Base-by-base conservation (phyloP, 2,329 filamentous ascomycete genomes). In the Teratosphaeria viscida region DNA sequence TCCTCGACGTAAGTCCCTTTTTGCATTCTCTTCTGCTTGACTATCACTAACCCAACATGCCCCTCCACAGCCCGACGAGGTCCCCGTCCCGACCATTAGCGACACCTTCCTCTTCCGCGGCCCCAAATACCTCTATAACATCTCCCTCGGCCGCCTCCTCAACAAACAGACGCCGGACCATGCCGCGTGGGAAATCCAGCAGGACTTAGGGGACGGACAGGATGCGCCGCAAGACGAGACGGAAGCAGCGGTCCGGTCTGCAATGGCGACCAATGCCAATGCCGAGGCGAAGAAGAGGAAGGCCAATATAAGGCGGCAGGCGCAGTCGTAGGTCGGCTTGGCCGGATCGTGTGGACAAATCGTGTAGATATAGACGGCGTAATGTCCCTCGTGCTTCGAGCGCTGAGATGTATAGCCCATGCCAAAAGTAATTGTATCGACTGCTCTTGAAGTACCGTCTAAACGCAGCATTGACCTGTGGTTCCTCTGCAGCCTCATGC, bases 21-120 rank as follows among this genome's bases (percentile, higher is more conserved):
- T n/a, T 5, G 12, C 32, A 2, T 34, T 35, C n/a, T 7, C 54
- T 5, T 43, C 37, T n/a, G 2, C 16, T 5, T 10, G 1, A 27
- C 34, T 10, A n/a, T 16, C 52, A 60, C 58, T 60, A 29, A 61
- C 54, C 52, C 11, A 29, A 2, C 10, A 19, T 49, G n/a, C 57
- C 57, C 11, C 26, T 26, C 11, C 58, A 58, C 63, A 92, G 89
- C 84, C 85, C 69, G 83, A 91, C 61, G 90, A 96, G 73, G 86
- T 99, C 61, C 80, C 82, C 53, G 78, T 81, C 65, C 94, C 94
- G 0, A 88, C 86, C 2, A 77, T 96, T 73, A 82, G 77, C 63
- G 89, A 97, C 71, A 99, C 94, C 0, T 85, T 91, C 61, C 81
- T 97, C 53, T 83, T 88, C 74, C 87, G 87, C 57, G 77, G 95